These are phyloP conservation scores for Colletotrichum chrysophilum DNA, from an alignment of 2,329 filamentous ascomycete species.

Conservation along the genomic window DNA sequence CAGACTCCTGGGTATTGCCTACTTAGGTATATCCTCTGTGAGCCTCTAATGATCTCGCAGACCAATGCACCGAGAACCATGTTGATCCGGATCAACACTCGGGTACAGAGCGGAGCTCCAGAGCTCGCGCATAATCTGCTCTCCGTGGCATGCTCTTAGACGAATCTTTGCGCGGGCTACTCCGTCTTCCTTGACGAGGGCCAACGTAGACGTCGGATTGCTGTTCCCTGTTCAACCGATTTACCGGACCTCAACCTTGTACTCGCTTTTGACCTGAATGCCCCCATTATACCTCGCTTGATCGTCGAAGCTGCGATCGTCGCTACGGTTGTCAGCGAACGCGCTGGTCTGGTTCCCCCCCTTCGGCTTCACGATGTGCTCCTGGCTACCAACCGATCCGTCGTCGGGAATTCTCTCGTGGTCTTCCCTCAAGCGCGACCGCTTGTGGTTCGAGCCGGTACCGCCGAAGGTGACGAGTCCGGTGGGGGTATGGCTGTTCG, in stretches of 20 bases:
- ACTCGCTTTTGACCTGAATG: conserved; percentile 12
- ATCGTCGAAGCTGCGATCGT: conserved; percentile 5
- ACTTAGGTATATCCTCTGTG: not conserved
- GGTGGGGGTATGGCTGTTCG: not conserved
- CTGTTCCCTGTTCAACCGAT: not conserved
- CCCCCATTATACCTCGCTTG: not conserved
- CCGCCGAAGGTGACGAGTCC: conserved; percentile 12
- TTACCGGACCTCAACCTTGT: not conserved
- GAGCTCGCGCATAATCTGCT: not conserved
- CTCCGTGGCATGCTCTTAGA: not conserved
- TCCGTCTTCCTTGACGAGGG: not conserved
- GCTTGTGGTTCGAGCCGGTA: not conserved
- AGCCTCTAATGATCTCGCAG: not conserved
- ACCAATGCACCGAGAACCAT: rapidly evolving
- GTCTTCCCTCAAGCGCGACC: not conserved
- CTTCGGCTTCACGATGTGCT: conserved; percentile 3
- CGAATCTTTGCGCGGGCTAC: not conserved
- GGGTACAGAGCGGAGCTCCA: not conserved
- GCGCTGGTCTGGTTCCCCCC: not conserved
- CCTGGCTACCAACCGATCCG: conserved; percentile 4
- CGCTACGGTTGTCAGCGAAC: not conserved
- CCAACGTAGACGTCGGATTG: not conserved
- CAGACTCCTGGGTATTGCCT: not conserved
- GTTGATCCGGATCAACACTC: not conserved
- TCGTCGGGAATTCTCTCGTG: not conserved